These are phyloP conservation scores for Cercospora citrullina DNA, from an alignment of 2,329 filamentous ascomycete species.

Conservation along the genomic window DNA sequence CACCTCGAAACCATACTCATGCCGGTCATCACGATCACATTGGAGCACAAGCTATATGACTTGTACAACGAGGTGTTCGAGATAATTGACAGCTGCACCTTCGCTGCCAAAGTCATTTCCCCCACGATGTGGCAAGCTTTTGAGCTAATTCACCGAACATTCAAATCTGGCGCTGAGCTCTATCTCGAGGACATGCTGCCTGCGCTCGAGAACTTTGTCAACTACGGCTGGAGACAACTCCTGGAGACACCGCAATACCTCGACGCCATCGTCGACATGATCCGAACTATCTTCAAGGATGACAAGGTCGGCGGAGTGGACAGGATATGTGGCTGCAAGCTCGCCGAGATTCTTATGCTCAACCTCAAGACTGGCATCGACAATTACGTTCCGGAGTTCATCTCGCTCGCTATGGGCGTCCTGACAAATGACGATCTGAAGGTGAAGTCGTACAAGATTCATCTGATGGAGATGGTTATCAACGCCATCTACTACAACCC, in stretches of 20 bases:
- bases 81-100: slow-evolving; percentile 99
- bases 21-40: slow-evolving; percentile 92
- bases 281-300: slow-evolving; percentile 90
- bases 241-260: slow-evolving; percentile 83
- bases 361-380: slow-evolving; percentile 88
- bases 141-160: slow-evolving; percentile 92
- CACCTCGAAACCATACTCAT: slow-evolving; percentile 95
- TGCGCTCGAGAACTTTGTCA: slow-evolving; percentile 95
- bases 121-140: slow-evolving; percentile 98
- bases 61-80: slow-evolving; percentile 98
- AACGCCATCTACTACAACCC: slow-evolving; percentile 98
- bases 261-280: slow-evolving; percentile 87
- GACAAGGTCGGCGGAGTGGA: slow-evolving; percentile 91
- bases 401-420: slow-evolving; percentile 83
- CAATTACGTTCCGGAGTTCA: slow-evolving; percentile 83
- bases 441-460: slow-evolving; percentile 90
- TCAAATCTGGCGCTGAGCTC: slow-evolving; percentile 94
- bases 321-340: slow-evolving; percentile 94
- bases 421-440: slow-evolving; percentile 74
- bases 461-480: slow-evolving; percentile 98
- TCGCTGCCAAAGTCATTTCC: slow-evolving; percentile 93
- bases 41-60: slow-evolving; percentile 97
- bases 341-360: slow-evolving; percentile 95
- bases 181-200: slow-evolving; percentile 99
- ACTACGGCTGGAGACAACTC: slow-evolving; percentile 80